Conservation (phyloP, 768 basidiomycete species). For the Pleurotus citrinopileatus region DNA sequence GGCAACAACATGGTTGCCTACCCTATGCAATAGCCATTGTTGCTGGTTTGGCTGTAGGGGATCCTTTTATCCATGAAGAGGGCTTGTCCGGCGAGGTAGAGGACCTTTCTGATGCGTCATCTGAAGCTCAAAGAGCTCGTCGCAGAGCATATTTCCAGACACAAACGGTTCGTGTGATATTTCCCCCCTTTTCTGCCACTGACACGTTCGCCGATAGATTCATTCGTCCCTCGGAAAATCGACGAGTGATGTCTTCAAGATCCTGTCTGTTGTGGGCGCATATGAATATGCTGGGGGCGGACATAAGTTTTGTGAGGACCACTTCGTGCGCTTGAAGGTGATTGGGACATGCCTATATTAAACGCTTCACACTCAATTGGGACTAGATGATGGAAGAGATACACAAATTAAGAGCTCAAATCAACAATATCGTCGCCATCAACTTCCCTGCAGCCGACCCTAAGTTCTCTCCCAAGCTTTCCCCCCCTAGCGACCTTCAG, state of each 20-base stretch:
- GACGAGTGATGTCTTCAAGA: conserved; percentile 82
- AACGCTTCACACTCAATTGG: background rate
- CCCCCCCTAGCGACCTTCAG: conserved; percentile 78
- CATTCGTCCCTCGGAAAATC: conserved; percentile 80
- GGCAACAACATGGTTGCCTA: conserved; percentile 79
- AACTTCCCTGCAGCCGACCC: conserved; percentile 68
- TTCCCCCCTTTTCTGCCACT: background rate
- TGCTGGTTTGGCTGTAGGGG: conserved; percentile 88
- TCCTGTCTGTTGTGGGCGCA: conserved; percentile 93
- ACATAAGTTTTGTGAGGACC: conserved; percentile 76
- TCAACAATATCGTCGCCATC: conserved; percentile 78
- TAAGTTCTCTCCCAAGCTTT: conserved; percentile 60
- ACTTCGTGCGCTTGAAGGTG: conserved; percentile 93
- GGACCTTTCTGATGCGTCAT: conserved; percentile 40
- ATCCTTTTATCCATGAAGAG: conserved; percentile 91
- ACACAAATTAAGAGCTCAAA: conserved; percentile 89
- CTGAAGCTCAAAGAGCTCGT: conserved; percentile 55
- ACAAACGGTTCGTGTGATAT: conserved; percentile 71
- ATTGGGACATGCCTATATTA: conserved; percentile 12
- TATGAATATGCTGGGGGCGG: conserved; percentile 90
- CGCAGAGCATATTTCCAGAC: conserved; percentile 81
- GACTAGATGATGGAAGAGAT: conserved; percentile 96
- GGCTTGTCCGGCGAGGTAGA: conserved; percentile 45
- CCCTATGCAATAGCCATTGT: conserved; percentile 92
- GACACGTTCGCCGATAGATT: conserved; percentile 37